Evolutionary conservation across 176 grass and related monocot species (phyloP), one percentile per base, ranked within the genome.

Genomic region (barley (Hordeum vulgare)): DNA sequence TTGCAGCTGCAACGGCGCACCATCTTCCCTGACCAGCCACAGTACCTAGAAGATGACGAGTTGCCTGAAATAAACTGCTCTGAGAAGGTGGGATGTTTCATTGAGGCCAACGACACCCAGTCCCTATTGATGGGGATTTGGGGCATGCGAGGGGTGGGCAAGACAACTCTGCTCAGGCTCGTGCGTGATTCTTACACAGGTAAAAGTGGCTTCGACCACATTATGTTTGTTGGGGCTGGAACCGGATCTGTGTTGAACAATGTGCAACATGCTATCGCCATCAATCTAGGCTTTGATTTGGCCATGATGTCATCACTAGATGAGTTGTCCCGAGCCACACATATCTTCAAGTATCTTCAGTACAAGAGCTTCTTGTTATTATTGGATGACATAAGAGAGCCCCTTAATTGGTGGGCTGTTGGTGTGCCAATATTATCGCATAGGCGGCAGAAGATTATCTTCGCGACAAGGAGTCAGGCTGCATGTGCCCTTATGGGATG

Each of bases 51-150:
- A 7, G 47, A 51, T 18, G 31, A 2, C 17, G 2, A 45, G 5
- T 17, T 51, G 4, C 47, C 17, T 5, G 49, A 9, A 54, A 54
- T 54, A 17, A 7, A 20, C 17, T 5, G 49, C 17, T 18, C 49
- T 7, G 0, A 6, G 0, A 15, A 62, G 60, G 11, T 62, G 60
- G 0, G 5, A 0, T 28, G 2, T 28, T 62, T 1, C 60, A 62
- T 28, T 0, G 60, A 62, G 0, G 49, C 0, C 11, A 62, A 12
- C 0, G 1, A 1, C 2, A 1, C 4, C 60, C 10, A 15, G 0
- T 62, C 60, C 60, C 1, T 62, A 62, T 4, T 62, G 12, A 0
- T 62, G 60, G 60, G 60, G 60, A 0, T 62, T 2, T 62, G 60
- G 60, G 60, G 60, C 24, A 62, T 7, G 25, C 11, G 25, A 62